Percentiles rank a stretch among this genome's conserved stretches.
Conservation (phyloP, 805 yeast species). For the Ogataea ganodermae region DNA sequence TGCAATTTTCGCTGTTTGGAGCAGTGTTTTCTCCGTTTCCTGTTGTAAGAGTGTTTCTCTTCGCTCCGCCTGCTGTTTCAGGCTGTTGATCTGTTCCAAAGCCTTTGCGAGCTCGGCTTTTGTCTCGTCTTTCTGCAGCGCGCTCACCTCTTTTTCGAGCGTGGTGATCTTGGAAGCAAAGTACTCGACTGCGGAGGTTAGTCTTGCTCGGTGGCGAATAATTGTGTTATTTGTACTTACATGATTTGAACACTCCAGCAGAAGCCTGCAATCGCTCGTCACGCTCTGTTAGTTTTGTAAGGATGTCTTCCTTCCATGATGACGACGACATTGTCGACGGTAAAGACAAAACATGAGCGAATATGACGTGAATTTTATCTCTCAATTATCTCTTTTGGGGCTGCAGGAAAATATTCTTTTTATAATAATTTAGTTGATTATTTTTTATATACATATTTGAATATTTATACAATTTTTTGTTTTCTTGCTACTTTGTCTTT, state of each 20-base stretch:
- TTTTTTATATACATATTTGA: too few species aligned
- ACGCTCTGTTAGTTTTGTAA: constrained; percentile 20
- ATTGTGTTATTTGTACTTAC: constrained; percentile 19
- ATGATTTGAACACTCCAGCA: constrained; percentile 21
- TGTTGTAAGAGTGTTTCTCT: constrained; percentile 8
- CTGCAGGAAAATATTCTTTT: too few species aligned
- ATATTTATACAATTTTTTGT: too few species aligned
- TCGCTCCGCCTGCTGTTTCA: constrained; percentile 12
- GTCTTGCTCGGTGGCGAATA: neutral
- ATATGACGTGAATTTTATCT: too few species aligned
- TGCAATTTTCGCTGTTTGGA: constrained; percentile 12
- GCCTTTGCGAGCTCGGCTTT: constrained; percentile 18
- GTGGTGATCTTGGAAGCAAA: constrained; percentile 11
- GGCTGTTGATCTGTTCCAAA: constrained; percentile 7
- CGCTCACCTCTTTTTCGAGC: constrained; percentile 18
- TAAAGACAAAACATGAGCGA: too few species aligned
- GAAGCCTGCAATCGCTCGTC: constrained; percentile 17
- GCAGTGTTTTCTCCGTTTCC: constrained; percentile 11
- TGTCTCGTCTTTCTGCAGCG: constrained; percentile 20
- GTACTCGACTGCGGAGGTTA: constrained; percentile 20
- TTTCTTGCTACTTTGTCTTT: too few species aligned
- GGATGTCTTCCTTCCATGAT: constrained; percentile 26
- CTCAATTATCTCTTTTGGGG: neutral
- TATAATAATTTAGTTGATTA: too few species aligned
- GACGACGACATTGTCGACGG: neutral